Base-by-base conservation (phyloP, 805 yeast species). In the Candida adriatica region DNA sequence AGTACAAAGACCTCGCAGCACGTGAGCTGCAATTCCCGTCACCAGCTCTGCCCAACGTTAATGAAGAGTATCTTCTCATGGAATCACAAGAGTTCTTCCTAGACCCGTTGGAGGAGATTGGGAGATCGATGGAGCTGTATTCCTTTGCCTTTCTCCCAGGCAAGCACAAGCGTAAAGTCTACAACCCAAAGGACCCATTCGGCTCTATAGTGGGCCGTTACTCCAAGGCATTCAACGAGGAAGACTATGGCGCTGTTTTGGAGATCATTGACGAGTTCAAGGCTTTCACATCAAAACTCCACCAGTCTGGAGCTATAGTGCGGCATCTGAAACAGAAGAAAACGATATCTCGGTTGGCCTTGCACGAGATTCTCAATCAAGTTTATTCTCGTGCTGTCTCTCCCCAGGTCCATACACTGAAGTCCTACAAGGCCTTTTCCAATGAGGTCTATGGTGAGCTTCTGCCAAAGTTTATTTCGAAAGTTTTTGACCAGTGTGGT, bases 401-500 rank as follows among this genome's bases (percentile, higher is more conserved):
- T 2, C 92, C 94, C 0, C 68, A 77, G 21, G 75, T 81, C 0
- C 60, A 64, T 13, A 73, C 72, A 33, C 61, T 88, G 33, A 68
- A 78, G 33, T 64, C 72, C 4, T 88, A 88, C 54, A 76, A 78
- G 49, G 94, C 95, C 0, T 88, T 88, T 51, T 83, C 95, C 6
- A 87, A 83, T 42, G 83, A 77, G 47, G 95, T 86, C 1, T 88
- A 88, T 54, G 96, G 96, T 8, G 96, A 88, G 56, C 60, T 88
- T 36, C 63, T 88, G 52, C 96, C 96, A 1, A 61, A 66, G 5
- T 84, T 88, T 44, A 63, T 83, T 25, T 69, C 86, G 24, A 73
- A 67, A 43, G 79, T 83, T 4, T 81, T 79, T 48, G 52, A 61
- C 6, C 64, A 75, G 44, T 79, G 86, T 30, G 68, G 66, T 2